These are phyloP conservation scores for Yamadazyma membranifaciens DNA, from an alignment of 1,139 yeast species.

Conservation along the genomic window DNA sequence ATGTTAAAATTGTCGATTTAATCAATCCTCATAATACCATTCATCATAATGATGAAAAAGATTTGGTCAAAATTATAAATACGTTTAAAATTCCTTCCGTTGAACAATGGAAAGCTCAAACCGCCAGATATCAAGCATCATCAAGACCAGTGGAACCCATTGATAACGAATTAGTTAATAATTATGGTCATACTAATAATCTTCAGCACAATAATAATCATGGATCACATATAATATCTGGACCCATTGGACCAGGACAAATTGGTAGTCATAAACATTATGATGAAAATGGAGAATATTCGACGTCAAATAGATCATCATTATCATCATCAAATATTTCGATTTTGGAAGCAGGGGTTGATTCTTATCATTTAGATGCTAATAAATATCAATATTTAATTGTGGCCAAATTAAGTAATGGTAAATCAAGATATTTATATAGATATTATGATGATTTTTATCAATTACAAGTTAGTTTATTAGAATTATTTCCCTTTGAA, in stretches of 20 bases:
- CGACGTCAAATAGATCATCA: constrained; percentile 35
- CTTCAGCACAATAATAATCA: not conserved
- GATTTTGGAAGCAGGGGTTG: constrained; percentile 68
- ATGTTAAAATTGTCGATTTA: constrained; percentile 82
- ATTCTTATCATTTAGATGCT: constrained; percentile 75
- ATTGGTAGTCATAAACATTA: constrained; percentile 31
- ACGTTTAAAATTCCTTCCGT: constrained; percentile 80
- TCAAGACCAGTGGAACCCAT: constrained; percentile 58
- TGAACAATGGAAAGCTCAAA: constrained; percentile 91
- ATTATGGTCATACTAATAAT: not conserved
- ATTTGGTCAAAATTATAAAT: constrained; percentile 41
- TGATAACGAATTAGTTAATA: not conserved
- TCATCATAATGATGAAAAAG: constrained; percentile 20
- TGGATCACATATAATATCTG: not conserved
- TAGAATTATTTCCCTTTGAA: constrained; percentile 86
- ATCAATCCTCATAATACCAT: constrained; percentile 32
- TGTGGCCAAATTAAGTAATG: constrained; percentile 66
- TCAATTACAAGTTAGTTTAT: constrained; percentile 81
- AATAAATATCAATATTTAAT: constrained; percentile 90
- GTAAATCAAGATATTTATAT: constrained; percentile 68
- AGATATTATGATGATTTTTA: constrained; percentile 95
- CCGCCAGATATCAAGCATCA: constrained; percentile 91
- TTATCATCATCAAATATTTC: constrained; percentile 32
- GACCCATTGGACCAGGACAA: constrained; percentile 32
- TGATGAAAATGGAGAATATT: constrained; percentile 40